A percentile compares a stretch with the other conserved stretches of the same genome.
These are phyloP conservation scores for Zygoascus flipseniorum DNA, from an alignment of 805 yeast genomes.

Conservation along the genomic window DNA sequence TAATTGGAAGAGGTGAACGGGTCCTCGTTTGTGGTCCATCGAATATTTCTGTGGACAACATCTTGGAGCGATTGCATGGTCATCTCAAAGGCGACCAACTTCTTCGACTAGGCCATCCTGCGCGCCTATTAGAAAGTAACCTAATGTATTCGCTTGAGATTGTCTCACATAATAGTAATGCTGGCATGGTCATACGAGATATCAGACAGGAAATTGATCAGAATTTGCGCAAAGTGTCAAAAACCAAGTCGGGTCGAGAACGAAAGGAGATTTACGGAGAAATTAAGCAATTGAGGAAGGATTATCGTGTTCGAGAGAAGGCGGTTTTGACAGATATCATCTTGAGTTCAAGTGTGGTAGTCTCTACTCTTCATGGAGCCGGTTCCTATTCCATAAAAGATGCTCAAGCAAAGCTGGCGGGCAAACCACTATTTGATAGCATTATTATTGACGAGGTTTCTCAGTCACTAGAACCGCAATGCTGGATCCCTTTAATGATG, in stretches of 20 bases:
- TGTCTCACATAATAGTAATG: slow-evolving; percentile 48
- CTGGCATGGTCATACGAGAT: slow-evolving; percentile 55
- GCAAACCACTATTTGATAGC: slow-evolving; percentile 51
- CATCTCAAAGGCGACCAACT: slow-evolving; percentile 40
- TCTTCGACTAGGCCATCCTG: slow-evolving; percentile 91
- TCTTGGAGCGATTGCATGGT: slow-evolving; percentile 60
- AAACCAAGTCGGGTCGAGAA: slow-evolving; percentile 54
- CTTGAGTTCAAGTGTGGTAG: slow-evolving; percentile 54
- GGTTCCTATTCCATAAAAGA: slow-evolving; percentile 62
- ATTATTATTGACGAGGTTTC: slow-evolving; percentile 92
- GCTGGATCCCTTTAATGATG: slow-evolving; percentile 84
- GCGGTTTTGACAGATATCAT: slow-evolving; percentile 54
- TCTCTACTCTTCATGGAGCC: slow-evolving; percentile 83
- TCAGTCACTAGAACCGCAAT: slow-evolving; percentile 88
- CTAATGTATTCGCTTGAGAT: slow-evolving; percentile 70
- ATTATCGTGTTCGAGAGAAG: slow-evolving; percentile 56
- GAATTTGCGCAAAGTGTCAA: slow-evolving; percentile 43
- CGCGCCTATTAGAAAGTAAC: slow-evolving; percentile 58
- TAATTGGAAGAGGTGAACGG: slow-evolving; percentile 43
- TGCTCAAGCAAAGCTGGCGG: slow-evolving; percentile 25
- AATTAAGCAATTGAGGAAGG: slow-evolving; percentile 60
- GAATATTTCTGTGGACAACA: slow-evolving; percentile 85
- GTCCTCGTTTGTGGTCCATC: slow-evolving; percentile 92
- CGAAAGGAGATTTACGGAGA: slow-evolving; percentile 60
- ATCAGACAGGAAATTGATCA: slow-evolving; percentile 62